A percentile compares a stretch with the other conserved stretches of the same genome.
Evolutionary conservation across 2,329 filamentous ascomycete species (phyloP).

Genomic region (Aspergillus fructus): DNA sequence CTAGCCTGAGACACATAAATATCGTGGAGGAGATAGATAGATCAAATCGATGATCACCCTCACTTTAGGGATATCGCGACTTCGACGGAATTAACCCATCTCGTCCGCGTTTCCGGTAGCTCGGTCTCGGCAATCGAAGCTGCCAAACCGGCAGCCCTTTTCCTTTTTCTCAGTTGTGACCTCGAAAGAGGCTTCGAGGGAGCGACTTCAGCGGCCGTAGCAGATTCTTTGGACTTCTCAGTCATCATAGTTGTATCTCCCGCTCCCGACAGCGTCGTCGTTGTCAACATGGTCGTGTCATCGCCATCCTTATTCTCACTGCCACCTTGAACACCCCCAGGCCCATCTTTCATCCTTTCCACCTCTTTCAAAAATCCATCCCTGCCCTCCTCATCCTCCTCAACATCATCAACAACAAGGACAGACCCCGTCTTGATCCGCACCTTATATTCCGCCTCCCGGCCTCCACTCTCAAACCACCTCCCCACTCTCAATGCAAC

Average conservation of each 20-base stretch:
- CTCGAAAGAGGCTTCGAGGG: slow-evolving; percentile 14
- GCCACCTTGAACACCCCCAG: slow-evolving; percentile 14
- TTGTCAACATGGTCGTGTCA: slow-evolving; percentile 9
- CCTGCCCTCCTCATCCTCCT: slow-evolving; percentile 38
- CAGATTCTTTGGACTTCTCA: background rate
- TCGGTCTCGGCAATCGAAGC: slow-evolving; percentile 35
- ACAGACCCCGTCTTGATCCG: slow-evolving; percentile 57
- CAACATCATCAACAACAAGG: slow-evolving; percentile 61
- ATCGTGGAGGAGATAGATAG: background rate
- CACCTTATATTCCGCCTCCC: slow-evolving; percentile 51
- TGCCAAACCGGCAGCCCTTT: slow-evolving; percentile 21
- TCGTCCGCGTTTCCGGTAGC: slow-evolving; percentile 44
- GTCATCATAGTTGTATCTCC: slow-evolving; percentile 3
- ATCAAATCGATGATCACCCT: slow-evolving; percentile 7
- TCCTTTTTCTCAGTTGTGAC: slow-evolving; percentile 29
- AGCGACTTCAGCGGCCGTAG: background rate
- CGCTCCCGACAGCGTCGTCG: background rate
- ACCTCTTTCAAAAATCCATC: slow-evolving; percentile 24
- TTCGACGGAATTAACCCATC: slow-evolving; percentile 50
- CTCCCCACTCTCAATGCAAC: slow-evolving; percentile 55
- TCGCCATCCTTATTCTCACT: slow-evolving; percentile 3
- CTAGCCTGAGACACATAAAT: background rate
- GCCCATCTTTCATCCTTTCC: slow-evolving; percentile 18
- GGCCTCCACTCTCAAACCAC: slow-evolving; percentile 52
- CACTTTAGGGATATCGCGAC: slow-evolving; percentile 44